phyloP scores from a whole-genome alignment of 108 stramenopile genomes.

The Chaetoceros tenuissimus region DNA sequence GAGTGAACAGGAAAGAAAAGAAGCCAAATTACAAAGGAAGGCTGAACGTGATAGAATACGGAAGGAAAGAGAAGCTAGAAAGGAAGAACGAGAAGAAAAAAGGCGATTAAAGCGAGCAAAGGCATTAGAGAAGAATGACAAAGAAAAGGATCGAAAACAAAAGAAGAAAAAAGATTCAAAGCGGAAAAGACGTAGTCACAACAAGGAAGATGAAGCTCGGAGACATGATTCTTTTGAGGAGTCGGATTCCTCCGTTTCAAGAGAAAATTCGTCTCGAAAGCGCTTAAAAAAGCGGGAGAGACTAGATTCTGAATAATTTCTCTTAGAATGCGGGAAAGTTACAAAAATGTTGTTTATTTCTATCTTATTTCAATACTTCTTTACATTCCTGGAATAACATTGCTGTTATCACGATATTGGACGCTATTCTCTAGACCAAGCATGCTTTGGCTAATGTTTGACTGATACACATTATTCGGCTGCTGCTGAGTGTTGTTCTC shows the following conservation, averaged over 20 bases:
- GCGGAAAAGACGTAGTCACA: slow-evolving; percentile 8
- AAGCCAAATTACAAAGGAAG: slow-evolving; percentile 13
- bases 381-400: too few relatives aligned
- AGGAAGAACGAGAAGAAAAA: slow-evolving; percentile 18
- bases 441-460: background rate
- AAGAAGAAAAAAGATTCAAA: slow-evolving; percentile 39
- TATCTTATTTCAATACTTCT: too few relatives aligned
- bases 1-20: slow-evolving; percentile 10
- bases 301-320: too few relatives aligned
- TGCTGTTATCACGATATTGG: too few relatives aligned
- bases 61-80: slow-evolving; percentile 8
- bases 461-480: too few relatives aligned
- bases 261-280: too few relatives aligned
- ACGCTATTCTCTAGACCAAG: too few relatives aligned
- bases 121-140: slow-evolving; percentile 10
- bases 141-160: slow-evolving; percentile 31
- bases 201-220: background rate
- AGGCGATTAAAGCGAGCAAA: slow-evolving; percentile 9
- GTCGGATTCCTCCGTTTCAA: too few relatives aligned
- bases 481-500: too few relatives aligned
- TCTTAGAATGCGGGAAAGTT: too few relatives aligned
- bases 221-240: background rate
- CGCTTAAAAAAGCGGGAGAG: too few relatives aligned
- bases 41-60: slow-evolving; percentile 10
- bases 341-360: too few relatives aligned